A percentile compares a stretch with the other conserved stretches of the same genome.
phyloP scores from a whole-genome alignment of 345 rosid genomes.

The Euphorbia lathyris region DNA sequence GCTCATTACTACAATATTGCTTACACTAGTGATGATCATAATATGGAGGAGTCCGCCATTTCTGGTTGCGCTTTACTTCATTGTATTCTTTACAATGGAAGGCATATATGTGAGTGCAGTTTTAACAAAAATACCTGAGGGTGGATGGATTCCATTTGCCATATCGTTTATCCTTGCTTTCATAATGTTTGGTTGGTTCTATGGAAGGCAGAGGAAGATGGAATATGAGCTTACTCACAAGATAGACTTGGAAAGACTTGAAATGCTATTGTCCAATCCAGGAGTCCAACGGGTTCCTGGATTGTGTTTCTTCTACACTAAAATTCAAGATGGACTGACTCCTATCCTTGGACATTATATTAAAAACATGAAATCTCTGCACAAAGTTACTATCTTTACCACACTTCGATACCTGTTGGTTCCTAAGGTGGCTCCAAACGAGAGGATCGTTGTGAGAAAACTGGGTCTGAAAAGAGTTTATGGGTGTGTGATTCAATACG shows the following conservation, averaged over 20 bases:
- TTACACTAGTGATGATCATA: constrained; percentile 75
- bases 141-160: constrained; percentile 93
- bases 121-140: constrained; percentile 63
- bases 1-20: constrained; percentile 76
- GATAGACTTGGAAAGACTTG: constrained; percentile 55
- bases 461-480: constrained; percentile 46
- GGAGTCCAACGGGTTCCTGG: constrained; percentile 77
- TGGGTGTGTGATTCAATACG: constrained; percentile 57
- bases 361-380: constrained; percentile 79
- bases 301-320: constrained; percentile 79
- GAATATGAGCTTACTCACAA: constrained; percentile 67
- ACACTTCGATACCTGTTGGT: constrained; percentile 60
- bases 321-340: constrained; percentile 74
- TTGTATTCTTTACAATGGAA: constrained; percentile 63
- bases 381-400: constrained; percentile 67
- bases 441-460: constrained; percentile 44
- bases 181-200: constrained; percentile 87
- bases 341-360: constrained; percentile 74
- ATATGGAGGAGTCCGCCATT: constrained; percentile 70
- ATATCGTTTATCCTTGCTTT: constrained; percentile 70
- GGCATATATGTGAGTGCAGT: constrained; percentile 81
- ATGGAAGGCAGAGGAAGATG: constrained; percentile 78
- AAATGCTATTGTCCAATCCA: constrained; percentile 50
- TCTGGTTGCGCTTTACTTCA: constrained; percentile 61
- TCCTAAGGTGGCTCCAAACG: constrained; percentile 51